phyloP scores from a whole-genome alignment of 2,329 filamentous ascomycete species.

The Fusarium sp. region DNA sequence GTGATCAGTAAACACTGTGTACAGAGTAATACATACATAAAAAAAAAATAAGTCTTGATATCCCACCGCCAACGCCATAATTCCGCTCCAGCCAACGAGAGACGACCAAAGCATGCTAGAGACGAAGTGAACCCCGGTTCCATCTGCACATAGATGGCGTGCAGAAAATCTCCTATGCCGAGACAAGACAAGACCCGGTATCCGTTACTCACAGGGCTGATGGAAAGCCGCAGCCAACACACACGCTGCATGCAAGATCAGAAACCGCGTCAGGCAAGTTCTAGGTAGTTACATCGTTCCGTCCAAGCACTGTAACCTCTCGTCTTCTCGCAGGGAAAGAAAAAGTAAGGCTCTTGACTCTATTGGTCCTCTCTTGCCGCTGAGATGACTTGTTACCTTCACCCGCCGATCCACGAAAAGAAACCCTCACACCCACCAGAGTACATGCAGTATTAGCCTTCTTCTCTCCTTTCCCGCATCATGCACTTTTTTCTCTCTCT shows the following conservation, averaged over 20 bases:
- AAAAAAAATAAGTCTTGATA: not conserved
- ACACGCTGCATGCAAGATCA: conserved; percentile 24
- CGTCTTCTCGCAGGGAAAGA: not conserved
- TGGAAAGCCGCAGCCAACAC: not conserved
- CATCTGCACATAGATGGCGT: conserved; percentile 29
- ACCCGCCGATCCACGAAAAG: not conserved
- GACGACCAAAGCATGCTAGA: not conserved
- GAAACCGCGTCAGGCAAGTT: conserved; percentile 9
- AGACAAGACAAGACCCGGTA: conserved; percentile 2
- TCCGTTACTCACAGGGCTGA: conserved; percentile 4
- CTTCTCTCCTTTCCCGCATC: conserved; percentile 17
- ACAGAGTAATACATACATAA: not conserved
- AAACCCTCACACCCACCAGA: not conserved
- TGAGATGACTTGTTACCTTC: conserved; percentile 1
- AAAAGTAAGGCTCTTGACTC: not conserved
- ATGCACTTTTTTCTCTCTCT: not conserved
- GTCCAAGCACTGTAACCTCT: conserved; percentile 23
- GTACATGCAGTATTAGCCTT: conserved; percentile 15
- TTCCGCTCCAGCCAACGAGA: not conserved
- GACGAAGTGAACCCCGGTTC: conserved; percentile 3
- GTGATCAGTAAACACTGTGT: not conserved
- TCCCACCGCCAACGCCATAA: not conserved
- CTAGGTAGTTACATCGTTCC: conserved; percentile 15
- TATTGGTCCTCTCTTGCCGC: conserved; percentile 5
- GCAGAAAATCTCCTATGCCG: conserved; percentile 21